Percentiles rank a stretch among this genome's conserved stretches.
Conservation (phyloP, 2,329 filamentous ascomycete genomes). For the Arthrocladium fulminans region DNA sequence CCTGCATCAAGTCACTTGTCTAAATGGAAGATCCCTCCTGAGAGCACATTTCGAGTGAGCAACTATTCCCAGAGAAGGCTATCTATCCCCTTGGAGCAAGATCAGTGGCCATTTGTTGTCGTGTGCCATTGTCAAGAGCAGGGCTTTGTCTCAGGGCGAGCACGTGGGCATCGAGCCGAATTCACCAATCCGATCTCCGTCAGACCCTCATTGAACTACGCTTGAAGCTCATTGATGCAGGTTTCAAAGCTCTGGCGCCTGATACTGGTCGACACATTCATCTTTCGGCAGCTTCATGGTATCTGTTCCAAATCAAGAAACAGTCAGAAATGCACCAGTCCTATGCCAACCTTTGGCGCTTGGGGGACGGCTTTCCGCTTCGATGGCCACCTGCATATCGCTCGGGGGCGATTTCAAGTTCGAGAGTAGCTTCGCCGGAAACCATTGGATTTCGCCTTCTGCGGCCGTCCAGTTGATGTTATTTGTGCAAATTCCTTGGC, state of each 20-base stretch:
- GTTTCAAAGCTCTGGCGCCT: background rate
- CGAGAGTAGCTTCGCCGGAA: slow-evolving; percentile 13
- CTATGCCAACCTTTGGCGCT: slow-evolving; percentile 19
- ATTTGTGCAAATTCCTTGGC: slow-evolving; percentile 20
- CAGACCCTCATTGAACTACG: background rate
- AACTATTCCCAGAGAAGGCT: background rate
- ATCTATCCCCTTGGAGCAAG: background rate
- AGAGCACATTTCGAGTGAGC: background rate
- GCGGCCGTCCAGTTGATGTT: slow-evolving; percentile 19
- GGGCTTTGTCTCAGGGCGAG: background rate
- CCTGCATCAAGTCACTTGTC: background rate
- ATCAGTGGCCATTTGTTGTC: background rate
- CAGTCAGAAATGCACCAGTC: background rate
- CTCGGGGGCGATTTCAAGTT: slow-evolving; percentile 21
- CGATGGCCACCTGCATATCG: slow-evolving; percentile 22
- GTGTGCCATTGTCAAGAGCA: background rate
- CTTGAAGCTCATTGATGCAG: background rate
- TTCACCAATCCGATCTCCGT: background rate
- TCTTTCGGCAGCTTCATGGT: background rate
- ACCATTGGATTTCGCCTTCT: slow-evolving; percentile 20
- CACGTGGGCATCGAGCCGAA: background rate
- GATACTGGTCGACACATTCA: background rate
- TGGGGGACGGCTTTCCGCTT: slow-evolving; percentile 6
- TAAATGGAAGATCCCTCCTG: background rate
- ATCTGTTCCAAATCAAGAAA: slow-evolving; percentile 3